A percentile compares a stretch with the other conserved stretches of the same genome.
Evolutionary conservation across 208 protist species (phyloP).

Genomic region (Trypanosoma lewisi): DNA sequence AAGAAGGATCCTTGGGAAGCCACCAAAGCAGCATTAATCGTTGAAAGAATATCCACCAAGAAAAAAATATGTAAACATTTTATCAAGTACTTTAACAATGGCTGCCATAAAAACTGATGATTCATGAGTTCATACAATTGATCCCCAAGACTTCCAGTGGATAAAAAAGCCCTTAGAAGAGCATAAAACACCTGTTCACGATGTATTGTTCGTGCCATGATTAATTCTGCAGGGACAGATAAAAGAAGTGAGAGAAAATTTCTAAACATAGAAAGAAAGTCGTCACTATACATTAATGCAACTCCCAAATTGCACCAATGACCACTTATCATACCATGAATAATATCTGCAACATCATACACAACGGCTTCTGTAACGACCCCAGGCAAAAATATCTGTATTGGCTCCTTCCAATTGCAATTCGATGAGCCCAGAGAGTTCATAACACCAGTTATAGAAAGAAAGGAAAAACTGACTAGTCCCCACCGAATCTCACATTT

Average conservation of each 20-base stretch:
- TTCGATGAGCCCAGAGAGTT: neutral
- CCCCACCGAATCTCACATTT: slow-evolving; percentile 43
- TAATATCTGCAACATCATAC: slow-evolving; percentile 68
- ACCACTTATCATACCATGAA: slow-evolving; percentile 55
- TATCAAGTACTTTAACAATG: slow-evolving; percentile 51
- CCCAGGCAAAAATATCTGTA: slow-evolving; percentile 41
- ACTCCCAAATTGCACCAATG: slow-evolving; percentile 83
- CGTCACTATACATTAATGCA: slow-evolving; percentile 64
- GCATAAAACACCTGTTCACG: slow-evolving; percentile 53
- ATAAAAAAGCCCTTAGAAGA: slow-evolving; percentile 41
- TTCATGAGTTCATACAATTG: slow-evolving; percentile 40
- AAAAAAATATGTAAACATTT: slow-evolving; percentile 62
- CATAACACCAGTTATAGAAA: slow-evolving; percentile 17
- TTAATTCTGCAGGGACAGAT: slow-evolving; percentile 48
- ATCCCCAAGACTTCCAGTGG: slow-evolving; percentile 35
- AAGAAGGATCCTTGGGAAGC: slow-evolving; percentile 25
- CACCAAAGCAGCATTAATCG: slow-evolving; percentile 56
- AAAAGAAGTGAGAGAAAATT: slow-evolving; percentile 60
- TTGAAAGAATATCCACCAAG: slow-evolving; percentile 41
- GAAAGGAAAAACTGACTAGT: slow-evolving; percentile 52
- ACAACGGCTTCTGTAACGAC: slow-evolving; percentile 43
- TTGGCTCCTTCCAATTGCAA: neutral
- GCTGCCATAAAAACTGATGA: slow-evolving; percentile 51
- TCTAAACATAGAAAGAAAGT: slow-evolving; percentile 51
- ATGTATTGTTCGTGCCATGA: slow-evolving; percentile 52